Evolutionary conservation across 257 asterid species (phyloP).

Genomic region (Agastache rugosa): DNA sequence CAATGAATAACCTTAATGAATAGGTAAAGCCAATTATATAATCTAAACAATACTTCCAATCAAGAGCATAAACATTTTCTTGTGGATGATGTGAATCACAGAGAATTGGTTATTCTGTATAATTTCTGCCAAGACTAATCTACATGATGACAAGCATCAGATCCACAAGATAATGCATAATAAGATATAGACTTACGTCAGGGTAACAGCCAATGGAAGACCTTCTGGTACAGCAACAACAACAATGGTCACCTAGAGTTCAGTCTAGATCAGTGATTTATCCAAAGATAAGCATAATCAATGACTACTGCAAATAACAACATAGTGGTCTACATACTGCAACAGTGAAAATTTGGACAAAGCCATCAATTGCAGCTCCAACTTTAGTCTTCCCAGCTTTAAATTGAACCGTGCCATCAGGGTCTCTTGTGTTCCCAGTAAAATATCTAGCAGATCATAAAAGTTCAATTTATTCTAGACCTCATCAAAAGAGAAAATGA

Average conservation of each 20-base stretch:
- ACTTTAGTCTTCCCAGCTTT: conserved; percentile 65
- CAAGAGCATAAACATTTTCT: background rate
- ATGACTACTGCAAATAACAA: conserved; percentile 12
- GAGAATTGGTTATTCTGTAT: background rate
- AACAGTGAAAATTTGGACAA: conserved; percentile 81
- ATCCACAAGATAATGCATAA: background rate
- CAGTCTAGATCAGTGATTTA: conserved; percentile 30
- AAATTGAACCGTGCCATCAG: conserved; percentile 64
- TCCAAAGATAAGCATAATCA: conserved; percentile 27
- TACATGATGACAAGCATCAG: conserved; percentile 22
- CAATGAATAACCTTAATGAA: background rate
- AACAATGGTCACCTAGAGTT: conserved; percentile 84
- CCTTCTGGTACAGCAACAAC: conserved; percentile 99
- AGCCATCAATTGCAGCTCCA: conserved; percentile 79
- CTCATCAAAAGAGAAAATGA: conserved; percentile 20
- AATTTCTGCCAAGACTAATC: conserved; percentile 21
- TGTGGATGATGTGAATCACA: conserved; percentile 7
- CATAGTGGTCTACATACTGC: conserved; percentile 66
- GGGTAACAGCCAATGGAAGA: conserved; percentile 95
- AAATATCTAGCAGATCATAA: conserved; percentile 60
- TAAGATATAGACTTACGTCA: conserved; percentile 67
- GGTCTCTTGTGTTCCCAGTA: conserved; percentile 73
- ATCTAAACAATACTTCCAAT: conserved; percentile 2
- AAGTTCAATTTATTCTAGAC: conserved; percentile 19
- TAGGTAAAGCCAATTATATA: conserved; percentile 15